phyloP scores from a whole-genome alignment of 1,284 basidiomycete genomes.

The Cerioporus squamosus region DNA sequence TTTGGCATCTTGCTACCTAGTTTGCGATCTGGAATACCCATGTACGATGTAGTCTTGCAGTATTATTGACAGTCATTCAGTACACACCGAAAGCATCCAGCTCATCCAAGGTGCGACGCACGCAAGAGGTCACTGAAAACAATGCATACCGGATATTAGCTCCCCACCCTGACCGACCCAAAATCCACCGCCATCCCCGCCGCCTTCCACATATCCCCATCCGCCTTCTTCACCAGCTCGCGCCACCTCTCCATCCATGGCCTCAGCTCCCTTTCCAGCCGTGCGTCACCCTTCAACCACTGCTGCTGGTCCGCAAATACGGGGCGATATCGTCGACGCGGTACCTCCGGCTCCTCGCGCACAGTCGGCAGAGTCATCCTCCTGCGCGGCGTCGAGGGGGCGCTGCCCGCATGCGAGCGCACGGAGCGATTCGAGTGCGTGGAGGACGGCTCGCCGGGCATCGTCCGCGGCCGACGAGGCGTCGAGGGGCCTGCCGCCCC shows the following conservation, averaged over 20 bases:
- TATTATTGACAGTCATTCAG: too few relatives aligned
- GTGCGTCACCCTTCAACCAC: conserved; percentile 31
- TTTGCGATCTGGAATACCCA: too few relatives aligned
- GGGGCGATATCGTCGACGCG: conserved; percentile 25
- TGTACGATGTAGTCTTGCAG: too few relatives aligned
- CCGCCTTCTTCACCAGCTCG: conserved; percentile 20
- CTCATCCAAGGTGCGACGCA: too few relatives aligned
- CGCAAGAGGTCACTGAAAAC: too few relatives aligned
- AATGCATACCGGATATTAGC: background rate
- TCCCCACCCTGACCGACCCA: background rate
- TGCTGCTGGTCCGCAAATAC: conserved; percentile 31
- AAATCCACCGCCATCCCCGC: conserved; percentile 8
- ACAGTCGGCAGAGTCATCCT: conserved; percentile 11
- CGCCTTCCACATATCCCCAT: conserved; percentile 22
- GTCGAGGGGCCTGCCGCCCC: conserved; percentile 21
- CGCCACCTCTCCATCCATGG: conserved; percentile 21
- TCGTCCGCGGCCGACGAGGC: conserved; percentile 19
- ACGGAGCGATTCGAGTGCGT: conserved; percentile 18
- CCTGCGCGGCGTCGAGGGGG: conserved; percentile 4
- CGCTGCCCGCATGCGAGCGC: conserved; percentile 10
- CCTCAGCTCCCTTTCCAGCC: conserved; percentile 27
- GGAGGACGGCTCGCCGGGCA: conserved; percentile 17
- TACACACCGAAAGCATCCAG: too few relatives aligned
- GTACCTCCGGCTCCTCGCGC: conserved; percentile 17
- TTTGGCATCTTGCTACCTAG: too few relatives aligned